Percentiles rank a stretch among this genome's conserved stretches.
phyloP scores from a whole-genome alignment of 2,329 filamentous ascomycete genomes.

The Tolypocladium cylindrosporum region DNA sequence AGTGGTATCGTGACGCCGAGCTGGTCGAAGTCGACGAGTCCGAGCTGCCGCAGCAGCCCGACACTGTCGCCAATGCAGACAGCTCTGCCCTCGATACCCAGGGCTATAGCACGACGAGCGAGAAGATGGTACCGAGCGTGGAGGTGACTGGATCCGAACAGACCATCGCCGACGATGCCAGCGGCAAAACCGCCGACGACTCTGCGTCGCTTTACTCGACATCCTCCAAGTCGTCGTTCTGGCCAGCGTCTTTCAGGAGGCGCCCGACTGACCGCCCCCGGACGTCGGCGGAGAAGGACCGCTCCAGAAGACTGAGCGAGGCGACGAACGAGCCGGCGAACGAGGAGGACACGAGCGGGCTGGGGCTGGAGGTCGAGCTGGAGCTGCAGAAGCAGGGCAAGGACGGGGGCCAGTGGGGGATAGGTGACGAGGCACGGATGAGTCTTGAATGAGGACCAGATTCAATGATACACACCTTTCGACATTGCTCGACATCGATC shows the following conservation, averaged over 20 bases:
- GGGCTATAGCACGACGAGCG: slow-evolving; percentile 24
- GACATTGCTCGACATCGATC: not conserved
- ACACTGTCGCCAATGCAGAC: slow-evolving; percentile 19
- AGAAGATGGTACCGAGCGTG: slow-evolving; percentile 24
- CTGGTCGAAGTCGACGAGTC: slow-evolving; percentile 60
- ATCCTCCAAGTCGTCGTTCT: slow-evolving; percentile 36
- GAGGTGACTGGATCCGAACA: slow-evolving; percentile 11
- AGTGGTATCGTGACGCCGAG: slow-evolving; percentile 96
- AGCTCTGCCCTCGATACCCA: slow-evolving; percentile 12
- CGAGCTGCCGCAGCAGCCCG: slow-evolving; percentile 24
- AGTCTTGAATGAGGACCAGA: slow-evolving; percentile 51
- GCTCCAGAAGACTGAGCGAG: slow-evolving; percentile 30
- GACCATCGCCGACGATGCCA: slow-evolving; percentile 15
- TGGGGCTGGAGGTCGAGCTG: slow-evolving; percentile 36
- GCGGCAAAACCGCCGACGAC: slow-evolving; percentile 27
- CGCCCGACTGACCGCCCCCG: slow-evolving; percentile 25
- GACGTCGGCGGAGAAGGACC: slow-evolving; percentile 21
- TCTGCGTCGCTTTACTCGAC: slow-evolving; percentile 35
- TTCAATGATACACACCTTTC: not conserved
- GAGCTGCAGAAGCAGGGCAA: slow-evolving; percentile 42
- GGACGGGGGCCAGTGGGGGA: slow-evolving; percentile 59
- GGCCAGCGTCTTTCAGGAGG: slow-evolving; percentile 28
- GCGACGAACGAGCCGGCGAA: slow-evolving; percentile 32
- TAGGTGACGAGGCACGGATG: slow-evolving; percentile 80
- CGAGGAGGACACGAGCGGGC: slow-evolving; percentile 29